Conservation (phyloP, 768 basidiomycete genomes). For the Wakefieldia striispora region DNA sequence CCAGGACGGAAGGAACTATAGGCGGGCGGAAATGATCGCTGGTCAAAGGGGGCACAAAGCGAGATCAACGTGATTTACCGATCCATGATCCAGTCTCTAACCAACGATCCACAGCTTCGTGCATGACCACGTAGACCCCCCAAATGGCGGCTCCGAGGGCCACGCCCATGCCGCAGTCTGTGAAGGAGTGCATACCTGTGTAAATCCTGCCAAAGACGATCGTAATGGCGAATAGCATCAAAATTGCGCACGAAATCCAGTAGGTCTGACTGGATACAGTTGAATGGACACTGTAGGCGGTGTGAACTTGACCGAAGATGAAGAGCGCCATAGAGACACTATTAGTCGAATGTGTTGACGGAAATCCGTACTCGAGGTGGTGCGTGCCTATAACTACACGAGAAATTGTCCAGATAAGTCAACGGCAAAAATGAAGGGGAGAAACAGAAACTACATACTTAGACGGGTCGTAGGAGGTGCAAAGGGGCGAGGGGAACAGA, state of each 20-base stretch:
- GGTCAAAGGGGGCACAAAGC: conserved; percentile 16
- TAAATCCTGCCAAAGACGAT: conserved; percentile 82
- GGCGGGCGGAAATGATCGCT: background rate
- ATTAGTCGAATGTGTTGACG: conserved; percentile 94
- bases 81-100: conserved; percentile 36
- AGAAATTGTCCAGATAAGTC: background rate
- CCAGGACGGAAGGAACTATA: conserved; percentile 56
- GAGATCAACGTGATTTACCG: conserved; percentile 26
- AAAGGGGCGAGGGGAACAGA: conserved; percentile 88
- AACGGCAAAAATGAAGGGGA: background rate
- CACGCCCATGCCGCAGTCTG: conserved; percentile 65
- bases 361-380: conserved; percentile 93
- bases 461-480: conserved; percentile 89
- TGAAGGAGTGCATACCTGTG: conserved; percentile 86
- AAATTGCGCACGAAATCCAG: conserved; percentile 38
- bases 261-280: conserved; percentile 49
- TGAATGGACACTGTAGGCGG: conserved; percentile 38
- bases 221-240: conserved; percentile 60
- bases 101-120: conserved; percentile 43
- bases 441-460: conserved; percentile 48
- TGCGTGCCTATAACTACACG: conserved; percentile 67
- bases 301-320: conserved; percentile 58
- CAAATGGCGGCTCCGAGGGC: conserved; percentile 68
- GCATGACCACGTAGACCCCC: conserved; percentile 38
- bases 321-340: conserved; percentile 86